Conservation (phyloP, 176 grass and related monocot genomes). For the Paspalum vaginatum region DNA sequence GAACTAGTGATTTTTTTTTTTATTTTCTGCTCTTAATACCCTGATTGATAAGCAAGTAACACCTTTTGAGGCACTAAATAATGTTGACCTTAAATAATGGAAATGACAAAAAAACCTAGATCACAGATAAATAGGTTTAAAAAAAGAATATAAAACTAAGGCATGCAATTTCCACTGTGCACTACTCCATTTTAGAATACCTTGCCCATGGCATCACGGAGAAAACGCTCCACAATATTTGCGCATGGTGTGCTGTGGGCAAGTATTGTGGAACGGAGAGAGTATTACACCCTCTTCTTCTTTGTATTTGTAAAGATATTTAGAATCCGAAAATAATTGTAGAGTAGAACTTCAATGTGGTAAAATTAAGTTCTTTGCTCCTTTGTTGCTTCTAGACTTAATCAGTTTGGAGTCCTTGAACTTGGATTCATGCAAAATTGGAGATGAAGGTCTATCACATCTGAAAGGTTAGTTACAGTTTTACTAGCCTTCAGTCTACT, state of each 20-base stretch:
- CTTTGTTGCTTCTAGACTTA: conserved; percentile 57
- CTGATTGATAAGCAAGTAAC: background rate
- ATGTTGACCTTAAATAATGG: background rate
- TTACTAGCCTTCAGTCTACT: background rate
- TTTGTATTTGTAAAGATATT: background rate
- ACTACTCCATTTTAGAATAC: background rate
- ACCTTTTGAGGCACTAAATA: background rate
- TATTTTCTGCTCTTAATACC: background rate
- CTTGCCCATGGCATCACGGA: no score
- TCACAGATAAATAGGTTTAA: background rate
- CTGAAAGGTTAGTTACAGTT: conserved; percentile 65
- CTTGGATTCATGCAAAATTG: conserved; percentile 94
- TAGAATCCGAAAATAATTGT: conserved; percentile 17
- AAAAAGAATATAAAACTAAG: background rate
- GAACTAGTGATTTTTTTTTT: background rate
- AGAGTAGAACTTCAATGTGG: conserved; percentile 3
- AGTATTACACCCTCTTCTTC: background rate
- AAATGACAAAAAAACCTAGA: conserved; percentile 1
- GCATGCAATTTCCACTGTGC: background rate
- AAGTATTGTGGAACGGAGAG: no score
- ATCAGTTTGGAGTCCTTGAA: conserved; percentile 87
- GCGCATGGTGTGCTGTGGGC: no score
- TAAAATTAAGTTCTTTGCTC: conserved; percentile 8
- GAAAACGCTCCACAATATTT: no score
- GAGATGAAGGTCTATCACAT: conserved; percentile 75